Evolutionary conservation across 108 stramenopile genomes (phyloP), one percentile per base, ranked within the genome.

Genomic region (Pseudonitzschia pungens): DNA sequence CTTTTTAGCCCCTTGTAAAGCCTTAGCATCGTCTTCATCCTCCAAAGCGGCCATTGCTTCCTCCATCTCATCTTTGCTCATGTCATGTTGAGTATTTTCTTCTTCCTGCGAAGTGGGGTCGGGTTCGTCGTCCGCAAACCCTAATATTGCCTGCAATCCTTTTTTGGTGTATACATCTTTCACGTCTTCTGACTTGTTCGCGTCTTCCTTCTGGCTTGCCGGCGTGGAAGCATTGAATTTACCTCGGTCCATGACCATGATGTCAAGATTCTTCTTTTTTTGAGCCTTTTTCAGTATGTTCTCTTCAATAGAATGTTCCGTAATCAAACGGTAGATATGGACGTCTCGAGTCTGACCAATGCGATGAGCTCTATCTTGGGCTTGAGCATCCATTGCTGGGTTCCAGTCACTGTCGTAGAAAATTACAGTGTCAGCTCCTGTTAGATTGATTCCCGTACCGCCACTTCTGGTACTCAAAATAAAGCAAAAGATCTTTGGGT

Each of bases 331-430:
- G 73, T 98, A 99, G 43, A 99, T 97, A 75, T 97, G 94, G 14
- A 98, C 98, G 72, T 99, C 97, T 14, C 96, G 82, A 29, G 97
- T 98, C 74, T 97, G 98, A 11, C 97, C 97, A 45, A 98, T 97
- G 29, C 97, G 90, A 82, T 98, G 97, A 4, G 97, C 97, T 45
- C 97, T 89, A 84, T 87, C 96, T 84, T 91, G 87, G n/a, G 91
- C 85, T 51, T 83, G 75, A 7, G 92, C 91, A 75, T 98, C 98
- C 95, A 95, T 95, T 22, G 97, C 96, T 69, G 98, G 97, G 73
- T 98, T 98, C 97, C 97, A 98, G 77, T 99, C 98, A 66, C 92
- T 93, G 75, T 94, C 92, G 65, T 92, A 81, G 69, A 99, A 90
- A 50, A 99, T 87, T 22, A 96, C 97, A 8, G 97, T 97, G 69